Base-by-base conservation (phyloP, 805 yeast genomes). In the Kodamaea laetipori region DNA sequence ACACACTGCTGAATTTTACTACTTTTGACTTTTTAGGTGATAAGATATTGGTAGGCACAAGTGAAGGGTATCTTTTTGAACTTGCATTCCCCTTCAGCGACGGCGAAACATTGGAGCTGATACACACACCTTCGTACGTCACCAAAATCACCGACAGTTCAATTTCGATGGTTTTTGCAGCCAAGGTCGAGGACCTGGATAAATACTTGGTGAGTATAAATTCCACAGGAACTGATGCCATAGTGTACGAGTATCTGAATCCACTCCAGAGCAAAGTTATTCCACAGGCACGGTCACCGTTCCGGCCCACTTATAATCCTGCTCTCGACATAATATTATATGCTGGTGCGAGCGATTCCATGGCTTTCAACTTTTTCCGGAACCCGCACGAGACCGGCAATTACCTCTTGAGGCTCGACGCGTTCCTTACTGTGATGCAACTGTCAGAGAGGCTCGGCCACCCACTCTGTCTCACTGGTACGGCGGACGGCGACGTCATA, bases 61-160 rank as follows among this genome's bases (percentile, higher is more conserved):
- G 69, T 2, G 74, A 77, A 41, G 94, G 94, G 0, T 66, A 65
- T 23, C 61, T 85, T 7, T 81, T 80, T 0, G 89, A 83, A 53
- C 82, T 73, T 45, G 64, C 71, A 8, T 51, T 80, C 1, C 77
- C 77, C 4, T 53, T 48, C 24, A 28, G 19, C 2, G 35, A 34
- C 9, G 38, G 15, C n/a, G 34, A 30, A 15, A 19, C 13, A 7
- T 15, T 30, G 19, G 3, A 5, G 19, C 34, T 30, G 34, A 30
- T 30, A 21, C 33, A 10, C 37, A 48, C 56, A 1, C 74, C 76
- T 0, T 67, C 73, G 0, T 71, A 60, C 36, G 45, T 61, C 10
- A 52, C 56, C n/a, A 50, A 49, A n/a, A 43, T 68, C 1, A 53
- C 67, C 3, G 72, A 66, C 23, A 57, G 66, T 24, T 56, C 67